Evolutionary conservation across 768 basidiomycete species (phyloP).

Genomic region (Russula dissimulans): DNA sequence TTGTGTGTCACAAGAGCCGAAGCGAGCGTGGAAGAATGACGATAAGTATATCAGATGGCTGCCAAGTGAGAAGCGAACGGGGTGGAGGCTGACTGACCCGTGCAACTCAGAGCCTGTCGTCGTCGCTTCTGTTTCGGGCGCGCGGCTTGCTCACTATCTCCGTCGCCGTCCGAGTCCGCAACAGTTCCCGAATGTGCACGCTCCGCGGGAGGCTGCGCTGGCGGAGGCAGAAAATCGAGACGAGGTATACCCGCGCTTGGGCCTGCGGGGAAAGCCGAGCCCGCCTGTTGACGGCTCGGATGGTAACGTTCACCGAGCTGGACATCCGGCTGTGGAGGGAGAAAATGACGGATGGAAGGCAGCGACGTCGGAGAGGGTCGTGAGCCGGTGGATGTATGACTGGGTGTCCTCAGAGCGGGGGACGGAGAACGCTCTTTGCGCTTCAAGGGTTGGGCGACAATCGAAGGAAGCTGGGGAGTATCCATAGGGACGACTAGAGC

Average conservation of each 20-base stretch:
- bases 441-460: slow-evolving; percentile 14
- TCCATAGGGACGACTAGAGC: slow-evolving; percentile 14
- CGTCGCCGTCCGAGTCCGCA: slow-evolving; percentile 49
- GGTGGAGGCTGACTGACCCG: slow-evolving; percentile 42
- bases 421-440: slow-evolving; percentile 20
- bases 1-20: slow-evolving; percentile 21
- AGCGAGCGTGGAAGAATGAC: slow-evolving; percentile 14
- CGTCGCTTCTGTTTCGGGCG: slow-evolving; percentile 79
- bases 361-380: slow-evolving; percentile 18
- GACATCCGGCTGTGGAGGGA: slow-evolving; percentile 14
- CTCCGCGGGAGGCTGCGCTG: slow-evolving; percentile 8
- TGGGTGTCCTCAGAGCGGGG: slow-evolving; percentile 7
- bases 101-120: slow-evolving; percentile 76
- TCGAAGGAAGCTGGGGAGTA: slow-evolving; percentile 13
- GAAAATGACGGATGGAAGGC: slow-evolving; percentile 19
- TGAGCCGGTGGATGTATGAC: slow-evolving; percentile 1
- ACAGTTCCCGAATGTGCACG: slow-evolving; percentile 29
- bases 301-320: slow-evolving; percentile 15
- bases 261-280: slow-evolving; percentile 7
- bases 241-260: slow-evolving; percentile 19
- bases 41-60: slow-evolving; percentile 22
- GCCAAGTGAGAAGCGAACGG: slow-evolving; percentile 19
- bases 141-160: slow-evolving; percentile 33
- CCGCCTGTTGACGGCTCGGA: slow-evolving; percentile 5
- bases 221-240: slow-evolving; percentile 14